phyloP scores from a whole-genome alignment of 2,329 filamentous ascomycete species.

The Aspergillus pseudoglaucus region DNA sequence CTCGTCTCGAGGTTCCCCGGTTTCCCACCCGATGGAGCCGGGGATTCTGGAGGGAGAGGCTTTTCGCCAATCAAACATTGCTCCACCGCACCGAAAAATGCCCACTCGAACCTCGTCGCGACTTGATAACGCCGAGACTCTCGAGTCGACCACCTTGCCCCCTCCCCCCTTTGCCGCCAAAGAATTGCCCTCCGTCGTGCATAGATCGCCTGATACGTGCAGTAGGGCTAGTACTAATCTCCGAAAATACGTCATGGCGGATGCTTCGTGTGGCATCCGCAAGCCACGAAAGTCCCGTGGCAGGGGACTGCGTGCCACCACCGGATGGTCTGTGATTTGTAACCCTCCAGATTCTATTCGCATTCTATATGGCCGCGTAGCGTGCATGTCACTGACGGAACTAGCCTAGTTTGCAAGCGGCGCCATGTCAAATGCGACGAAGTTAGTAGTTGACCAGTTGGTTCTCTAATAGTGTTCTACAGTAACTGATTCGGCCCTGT shows the following conservation, averaged over 20 bases:
- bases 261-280: constrained; percentile 7
- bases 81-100: background rate
- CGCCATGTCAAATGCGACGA: constrained; percentile 28
- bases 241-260: constrained; percentile 5
- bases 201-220: too few species aligned
- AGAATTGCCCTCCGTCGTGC: background rate
- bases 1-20: background rate
- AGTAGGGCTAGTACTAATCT: too few species aligned
- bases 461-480: background rate
- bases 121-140: constrained; percentile 1
- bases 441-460: constrained; percentile 6
- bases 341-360: background rate
- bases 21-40: background rate
- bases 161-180: background rate
- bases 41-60: background rate
- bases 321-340: constrained; percentile 19
- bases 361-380: background rate
- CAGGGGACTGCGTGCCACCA: constrained; percentile 21
- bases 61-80: background rate
- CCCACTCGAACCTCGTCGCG: constrained; percentile 5
- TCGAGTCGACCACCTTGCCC: background rate
- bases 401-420: constrained; percentile 21
- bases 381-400: background rate
- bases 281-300: constrained; percentile 21
- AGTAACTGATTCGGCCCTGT: background rate